Conservation (phyloP, 139 green algal genomes). For the Coccomyxa sp. region DNA sequence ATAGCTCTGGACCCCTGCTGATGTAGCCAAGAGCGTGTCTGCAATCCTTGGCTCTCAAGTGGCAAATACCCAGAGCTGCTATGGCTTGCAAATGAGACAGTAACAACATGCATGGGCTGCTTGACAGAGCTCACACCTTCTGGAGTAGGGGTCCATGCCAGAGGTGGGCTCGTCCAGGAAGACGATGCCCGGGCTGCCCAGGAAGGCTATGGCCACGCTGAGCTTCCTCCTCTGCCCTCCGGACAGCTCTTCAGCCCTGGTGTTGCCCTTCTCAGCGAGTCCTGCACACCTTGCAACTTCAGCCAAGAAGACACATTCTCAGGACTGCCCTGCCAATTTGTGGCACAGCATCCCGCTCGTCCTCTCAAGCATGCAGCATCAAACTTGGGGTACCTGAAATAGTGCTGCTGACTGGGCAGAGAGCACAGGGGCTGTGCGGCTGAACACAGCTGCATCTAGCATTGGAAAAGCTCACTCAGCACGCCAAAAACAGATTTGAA, state of each 20-base stretch:
- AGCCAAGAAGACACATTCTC: neutral
- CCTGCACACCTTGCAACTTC: constrained; percentile 20
- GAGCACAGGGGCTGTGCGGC: no score
- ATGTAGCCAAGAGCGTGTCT: no score
- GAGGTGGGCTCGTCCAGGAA: constrained; percentile 79
- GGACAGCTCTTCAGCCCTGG: constrained; percentile 51
- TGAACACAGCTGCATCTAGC: no score
- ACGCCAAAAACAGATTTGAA: neutral
- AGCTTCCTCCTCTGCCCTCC: constrained; percentile 78
- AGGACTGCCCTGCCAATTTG: no score
- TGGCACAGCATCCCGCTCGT: no score
- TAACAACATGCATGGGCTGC: no score
- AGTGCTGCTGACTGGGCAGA: no score
- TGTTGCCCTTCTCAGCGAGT: constrained; percentile 40
- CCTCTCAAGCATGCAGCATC: neutral
- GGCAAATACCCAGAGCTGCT: no score
- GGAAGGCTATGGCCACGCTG: constrained; percentile 70
- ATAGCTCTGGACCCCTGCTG: no score
- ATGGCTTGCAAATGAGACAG: no score
- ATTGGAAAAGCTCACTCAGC: neutral
- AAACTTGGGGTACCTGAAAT: neutral
- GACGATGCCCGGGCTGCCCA: constrained; percentile 59
- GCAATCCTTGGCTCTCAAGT: no score
- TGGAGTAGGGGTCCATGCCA: constrained; percentile 80
- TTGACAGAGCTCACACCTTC: constrained; percentile 13